These are phyloP conservation scores for Debaryomyces subglobosus DNA, from an alignment of 1,139 yeast species.

Conservation along the genomic window DNA sequence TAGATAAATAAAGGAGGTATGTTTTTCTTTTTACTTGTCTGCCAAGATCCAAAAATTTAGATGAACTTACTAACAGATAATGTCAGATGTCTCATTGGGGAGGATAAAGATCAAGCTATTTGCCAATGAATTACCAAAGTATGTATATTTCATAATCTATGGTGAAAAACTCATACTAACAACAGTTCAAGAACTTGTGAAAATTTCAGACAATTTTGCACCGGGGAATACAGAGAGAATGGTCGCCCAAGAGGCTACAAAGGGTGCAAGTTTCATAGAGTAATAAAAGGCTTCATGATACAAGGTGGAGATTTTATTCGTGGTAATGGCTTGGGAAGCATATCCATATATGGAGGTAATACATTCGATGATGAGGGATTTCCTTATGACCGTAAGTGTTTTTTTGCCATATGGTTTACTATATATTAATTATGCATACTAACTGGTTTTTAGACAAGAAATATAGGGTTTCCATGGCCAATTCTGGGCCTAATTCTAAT, in stretches of 20 bases:
- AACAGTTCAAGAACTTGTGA: conserved; percentile 40
- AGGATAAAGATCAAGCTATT: conserved; percentile 50
- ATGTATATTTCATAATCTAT: conserved; percentile 16
- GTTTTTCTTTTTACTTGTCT: conserved; percentile 10
- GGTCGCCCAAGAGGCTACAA: conserved; percentile 37
- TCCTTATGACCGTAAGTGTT: conserved; percentile 24
- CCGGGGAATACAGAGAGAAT: conserved; percentile 49
- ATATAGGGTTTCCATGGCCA: conserved; percentile 39
- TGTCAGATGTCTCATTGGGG: conserved; percentile 31
- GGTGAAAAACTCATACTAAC: conserved; percentile 18
- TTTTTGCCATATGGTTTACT: background rate
- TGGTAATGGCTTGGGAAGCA: conserved; percentile 50
- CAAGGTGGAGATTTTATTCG: conserved; percentile 42
- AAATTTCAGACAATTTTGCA: conserved; percentile 58
- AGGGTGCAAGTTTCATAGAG: conserved; percentile 31
- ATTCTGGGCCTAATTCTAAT: conserved; percentile 37
- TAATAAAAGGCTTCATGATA: conserved; percentile 32
- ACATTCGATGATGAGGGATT: conserved; percentile 39
- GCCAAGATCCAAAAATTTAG: background rate
- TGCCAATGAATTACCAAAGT: conserved; percentile 42
- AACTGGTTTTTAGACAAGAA: conserved; percentile 18
- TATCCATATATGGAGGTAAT: conserved; percentile 32
- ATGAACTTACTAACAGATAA: conserved; percentile 10
- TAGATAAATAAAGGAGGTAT: conserved; percentile 29
- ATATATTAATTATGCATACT: background rate